A percentile compares a stretch with the other conserved stretches of the same genome.
Conservation (phyloP, 1,139 yeast genomes). For the Saccharomycopsis phalli region DNA sequence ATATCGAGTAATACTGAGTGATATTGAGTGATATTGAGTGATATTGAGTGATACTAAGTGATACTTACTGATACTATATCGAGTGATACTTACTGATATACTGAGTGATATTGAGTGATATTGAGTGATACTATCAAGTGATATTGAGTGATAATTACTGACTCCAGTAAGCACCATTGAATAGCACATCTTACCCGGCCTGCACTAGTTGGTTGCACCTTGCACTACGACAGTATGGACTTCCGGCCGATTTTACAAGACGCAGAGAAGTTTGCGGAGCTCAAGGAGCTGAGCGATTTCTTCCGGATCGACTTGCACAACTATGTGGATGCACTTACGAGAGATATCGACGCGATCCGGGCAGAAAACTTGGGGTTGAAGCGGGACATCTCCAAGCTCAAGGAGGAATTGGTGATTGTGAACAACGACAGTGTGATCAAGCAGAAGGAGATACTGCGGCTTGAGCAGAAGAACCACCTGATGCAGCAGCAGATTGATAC, state of each 20-base stretch:
- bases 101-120: no score
- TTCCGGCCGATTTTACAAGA: slow-evolving; percentile 16
- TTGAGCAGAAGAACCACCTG: slow-evolving; percentile 9
- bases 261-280: slow-evolving; percentile 16
- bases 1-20: no score
- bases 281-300: slow-evolving; percentile 14
- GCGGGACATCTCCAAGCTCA: slow-evolving; percentile 12
- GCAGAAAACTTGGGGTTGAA: slow-evolving; percentile 10
- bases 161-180: no score
- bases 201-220: no score
- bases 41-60: no score
- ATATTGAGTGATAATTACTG: no score
- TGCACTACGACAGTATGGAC: slow-evolving; percentile 8
- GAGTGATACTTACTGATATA: no score
- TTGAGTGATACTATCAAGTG: no score
- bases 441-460: slow-evolving; percentile 16
- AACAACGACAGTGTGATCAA: slow-evolving; percentile 16
- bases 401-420: slow-evolving; percentile 18
- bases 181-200: no score
- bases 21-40: no score
- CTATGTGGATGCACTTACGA: slow-evolving; percentile 14
- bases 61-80: no score
- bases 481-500: slow-evolving; percentile 14
- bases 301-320: slow-evolving; percentile 19
- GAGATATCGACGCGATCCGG: slow-evolving; percentile 13